Base-by-base conservation (phyloP, 2,329 filamentous ascomycete genomes). In the Pochonia chlamydosporia region DNA sequence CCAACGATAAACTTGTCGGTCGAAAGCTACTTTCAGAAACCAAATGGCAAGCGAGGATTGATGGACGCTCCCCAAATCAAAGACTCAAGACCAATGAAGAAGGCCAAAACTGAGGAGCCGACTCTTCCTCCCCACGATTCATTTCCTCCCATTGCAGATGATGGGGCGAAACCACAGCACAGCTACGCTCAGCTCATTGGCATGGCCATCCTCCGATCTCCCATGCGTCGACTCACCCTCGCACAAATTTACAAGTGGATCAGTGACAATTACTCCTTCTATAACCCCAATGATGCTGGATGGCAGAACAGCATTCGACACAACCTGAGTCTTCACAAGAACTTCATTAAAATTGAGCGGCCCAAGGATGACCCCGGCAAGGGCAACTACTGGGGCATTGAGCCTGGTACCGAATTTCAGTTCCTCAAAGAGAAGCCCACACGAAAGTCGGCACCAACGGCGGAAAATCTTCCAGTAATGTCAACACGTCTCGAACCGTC, bases 301-400 rank as follows among this genome's bases (percentile, higher is more conserved):
- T 99, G 93, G 93, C 92, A 97, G 68, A 99, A 99, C 68, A 97
- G 93, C 71, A 99, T 99, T 64, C 87, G 93, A 28, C 93, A 99
- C 68, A 99, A 99, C 58, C 81, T 99, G 28, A 96, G 91, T 62
- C 75, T 99, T 39, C 95, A 96, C 75, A 97, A 97, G 70, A 89
- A 88, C 40, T 97, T 97, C 62, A 84, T 91, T 63, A 97, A 97
- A 71, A 87, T 95, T 61, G 91, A 96, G 66, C 81, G 93, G 49
- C 90, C 91, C 48, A 97, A 97, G 74, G 91, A 96, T 62, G 93
- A 97, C 60, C 91, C 92, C 3, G 93, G 93, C 58, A 97, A 97
- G 69, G 93, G 93, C 37, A 92, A 96, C 67, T 97, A 97, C 71
- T 97, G 93, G 93, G 82, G 84, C 37, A 96, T 99, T 59, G 84